A percentile compares a stretch with the other conserved stretches of the same genome.
Evolutionary conservation across 192 early-diverging fungal genomes (phyloP).

Genomic region (Coemansia asiatica): DNA sequence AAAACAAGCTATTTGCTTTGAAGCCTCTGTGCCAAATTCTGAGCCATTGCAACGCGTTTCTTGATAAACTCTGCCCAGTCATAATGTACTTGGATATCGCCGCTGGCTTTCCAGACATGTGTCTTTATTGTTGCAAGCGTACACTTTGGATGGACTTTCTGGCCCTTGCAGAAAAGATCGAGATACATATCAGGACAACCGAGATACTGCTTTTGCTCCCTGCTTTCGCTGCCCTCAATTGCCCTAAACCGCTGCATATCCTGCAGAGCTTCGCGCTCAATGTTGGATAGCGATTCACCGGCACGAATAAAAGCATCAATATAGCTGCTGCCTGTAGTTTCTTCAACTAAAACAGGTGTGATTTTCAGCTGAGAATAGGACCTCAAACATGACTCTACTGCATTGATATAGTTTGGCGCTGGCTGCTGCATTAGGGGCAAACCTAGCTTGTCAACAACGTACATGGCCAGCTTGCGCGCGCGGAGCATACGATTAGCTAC

Average conservation of each 20-base stretch:
- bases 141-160: conserved; percentile 15
- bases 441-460: conserved; percentile 79
- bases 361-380: conserved; percentile 12
- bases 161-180: conserved; percentile 43
- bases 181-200: conserved; percentile 50
- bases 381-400: conserved; percentile 40
- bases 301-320: conserved; percentile 25
- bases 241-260: conserved; percentile 35
- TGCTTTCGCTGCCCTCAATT: conserved; percentile 2
- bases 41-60: conserved; percentile 35
- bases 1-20: background rate
- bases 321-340: background rate
- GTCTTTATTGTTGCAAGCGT: conserved; percentile 55
- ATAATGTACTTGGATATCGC: conserved; percentile 52
- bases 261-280: conserved; percentile 36
- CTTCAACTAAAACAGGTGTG: background rate
- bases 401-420: conserved; percentile 45
- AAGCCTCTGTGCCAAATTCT: conserved; percentile 17
- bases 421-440: conserved; percentile 47
- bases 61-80: conserved; percentile 54
- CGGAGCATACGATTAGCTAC: conserved; percentile 88
- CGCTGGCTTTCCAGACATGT: conserved; percentile 49
- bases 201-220: conserved; percentile 16
- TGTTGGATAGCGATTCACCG: conserved; percentile 29
- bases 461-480: conserved; percentile 77